Conservation (phyloP, 306 rosid genomes). For the Cicer pinnatifidum region DNA sequence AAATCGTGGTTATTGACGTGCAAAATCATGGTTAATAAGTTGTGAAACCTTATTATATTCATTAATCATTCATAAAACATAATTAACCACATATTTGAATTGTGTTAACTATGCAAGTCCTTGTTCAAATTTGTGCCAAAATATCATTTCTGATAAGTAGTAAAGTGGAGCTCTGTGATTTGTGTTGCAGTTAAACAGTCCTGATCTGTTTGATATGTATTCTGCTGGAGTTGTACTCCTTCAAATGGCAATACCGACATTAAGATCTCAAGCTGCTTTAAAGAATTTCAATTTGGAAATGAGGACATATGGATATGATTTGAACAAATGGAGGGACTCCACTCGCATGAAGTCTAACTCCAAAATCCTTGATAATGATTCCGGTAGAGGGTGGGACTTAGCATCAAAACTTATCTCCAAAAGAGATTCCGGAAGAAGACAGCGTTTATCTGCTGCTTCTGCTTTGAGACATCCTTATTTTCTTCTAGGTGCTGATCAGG, state of each 20-base stretch:
- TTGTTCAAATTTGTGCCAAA: no score
- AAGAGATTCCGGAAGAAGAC: constrained; percentile 67
- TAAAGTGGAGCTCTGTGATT: constrained; percentile 44
- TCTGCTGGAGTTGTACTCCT: constrained; percentile 91
- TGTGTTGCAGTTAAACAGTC: constrained; percentile 82
- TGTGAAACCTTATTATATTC: no score
- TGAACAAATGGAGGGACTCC: constrained; percentile 74
- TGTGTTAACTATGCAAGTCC: no score
- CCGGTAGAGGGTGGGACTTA: constrained; percentile 88
- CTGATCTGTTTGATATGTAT: constrained; percentile 92
- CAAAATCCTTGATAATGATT: constrained; percentile 68
- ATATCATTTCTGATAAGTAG: constrained; percentile 9
- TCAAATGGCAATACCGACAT: constrained; percentile 88
- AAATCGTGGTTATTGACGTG: no score
- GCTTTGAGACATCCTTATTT: constrained; percentile 90
- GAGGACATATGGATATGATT: constrained; percentile 64
- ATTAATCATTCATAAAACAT: no score
- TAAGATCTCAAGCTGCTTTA: constrained; percentile 78
- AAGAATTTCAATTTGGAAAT: constrained; percentile 85
- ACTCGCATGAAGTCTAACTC: constrained; percentile 67
- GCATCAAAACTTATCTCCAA: constrained; percentile 76
- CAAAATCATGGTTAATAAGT: no score
- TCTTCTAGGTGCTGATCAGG: constrained; percentile 87
- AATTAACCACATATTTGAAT: no score
- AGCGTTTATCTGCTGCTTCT: constrained; percentile 79